Conservation (phyloP, 257 asterid species). For the Nicotiana benthamiana region DNA sequence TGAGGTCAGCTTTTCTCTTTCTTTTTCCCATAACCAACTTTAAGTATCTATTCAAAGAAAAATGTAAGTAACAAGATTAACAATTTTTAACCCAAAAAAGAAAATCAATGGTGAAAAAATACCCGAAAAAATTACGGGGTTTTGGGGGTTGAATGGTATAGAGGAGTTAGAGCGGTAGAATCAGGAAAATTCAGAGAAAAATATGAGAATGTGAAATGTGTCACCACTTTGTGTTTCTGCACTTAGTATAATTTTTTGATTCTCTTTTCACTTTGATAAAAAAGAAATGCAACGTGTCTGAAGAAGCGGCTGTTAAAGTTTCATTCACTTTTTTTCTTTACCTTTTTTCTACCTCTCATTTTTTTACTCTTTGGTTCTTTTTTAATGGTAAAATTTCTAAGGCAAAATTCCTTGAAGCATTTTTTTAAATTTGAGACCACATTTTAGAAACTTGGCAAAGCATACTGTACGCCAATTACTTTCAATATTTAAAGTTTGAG, state of each 20-base stretch:
- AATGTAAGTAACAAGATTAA: not conserved
- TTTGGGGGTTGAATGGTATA: not conserved
- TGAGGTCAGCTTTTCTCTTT: constrained; percentile 13
- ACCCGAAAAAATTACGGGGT: not conserved
- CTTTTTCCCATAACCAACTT: constrained; percentile 12
- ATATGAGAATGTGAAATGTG: not conserved
- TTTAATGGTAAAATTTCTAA: too few relatives aligned
- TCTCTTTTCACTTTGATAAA: not conserved
- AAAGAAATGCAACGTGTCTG: not conserved
- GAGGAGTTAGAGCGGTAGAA: not conserved
- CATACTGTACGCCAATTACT: too few relatives aligned
- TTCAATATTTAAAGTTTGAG: too few relatives aligned
- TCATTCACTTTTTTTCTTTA: not conserved
- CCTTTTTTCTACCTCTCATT: not conserved
- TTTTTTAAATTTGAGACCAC: too few relatives aligned
- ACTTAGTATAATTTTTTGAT: not conserved
- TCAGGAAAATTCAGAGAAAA: not conserved
- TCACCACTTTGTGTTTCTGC: not conserved
- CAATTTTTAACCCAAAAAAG: not conserved
- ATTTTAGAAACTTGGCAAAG: too few relatives aligned
- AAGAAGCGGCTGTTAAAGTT: not conserved
- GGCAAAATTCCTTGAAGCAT: too few relatives aligned
- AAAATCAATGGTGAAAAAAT: constrained; percentile 1
- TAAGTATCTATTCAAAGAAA: not conserved
- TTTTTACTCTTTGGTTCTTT: too few relatives aligned